These are phyloP conservation scores for Arachis hypogaea DNA, from an alignment of 306 rosid genomes.

Conservation along the genomic window DNA sequence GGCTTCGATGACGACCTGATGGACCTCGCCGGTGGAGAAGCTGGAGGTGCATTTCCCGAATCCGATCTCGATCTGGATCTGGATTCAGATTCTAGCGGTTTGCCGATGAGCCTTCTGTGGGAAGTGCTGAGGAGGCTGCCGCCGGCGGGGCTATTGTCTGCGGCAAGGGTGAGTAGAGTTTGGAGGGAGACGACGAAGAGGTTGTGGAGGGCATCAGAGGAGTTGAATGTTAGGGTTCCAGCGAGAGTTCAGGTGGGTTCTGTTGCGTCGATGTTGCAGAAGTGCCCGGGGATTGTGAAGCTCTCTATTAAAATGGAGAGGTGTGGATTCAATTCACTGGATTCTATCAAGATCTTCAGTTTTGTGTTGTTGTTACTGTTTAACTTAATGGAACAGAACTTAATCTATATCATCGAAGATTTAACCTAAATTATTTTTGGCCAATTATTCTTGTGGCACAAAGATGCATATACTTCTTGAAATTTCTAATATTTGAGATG, in stretches of 20 bases:
- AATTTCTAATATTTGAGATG: conserved; percentile 21
- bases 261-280: conserved; percentile 73
- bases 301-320: conserved; percentile 79
- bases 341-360: conserved; percentile 45
- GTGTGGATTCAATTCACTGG: conserved; percentile 34
- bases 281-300: conserved; percentile 63
- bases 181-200: conserved; percentile 79
- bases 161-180: conserved; percentile 79
- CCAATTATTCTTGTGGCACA: not conserved
- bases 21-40: conserved; percentile 34
- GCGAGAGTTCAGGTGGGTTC: conserved; percentile 69
- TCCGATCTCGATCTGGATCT: conserved; percentile 42
- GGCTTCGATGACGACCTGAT: not conserved
- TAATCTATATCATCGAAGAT: not conserved
- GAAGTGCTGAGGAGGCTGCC: conserved; percentile 78
- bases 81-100: conserved; percentile 51
- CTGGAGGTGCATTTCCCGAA: conserved; percentile 32
- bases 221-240: conserved; percentile 77
- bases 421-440: not conserved
- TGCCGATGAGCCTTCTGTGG: conserved; percentile 67
- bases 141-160: conserved; percentile 69
- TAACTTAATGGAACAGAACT: not conserved
- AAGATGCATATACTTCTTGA: not conserved
- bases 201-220: conserved; percentile 89
- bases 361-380: conserved; percentile 29